phyloP scores from a whole-genome alignment of 257 asterid genomes.

The Solanum clarkiae region DNA sequence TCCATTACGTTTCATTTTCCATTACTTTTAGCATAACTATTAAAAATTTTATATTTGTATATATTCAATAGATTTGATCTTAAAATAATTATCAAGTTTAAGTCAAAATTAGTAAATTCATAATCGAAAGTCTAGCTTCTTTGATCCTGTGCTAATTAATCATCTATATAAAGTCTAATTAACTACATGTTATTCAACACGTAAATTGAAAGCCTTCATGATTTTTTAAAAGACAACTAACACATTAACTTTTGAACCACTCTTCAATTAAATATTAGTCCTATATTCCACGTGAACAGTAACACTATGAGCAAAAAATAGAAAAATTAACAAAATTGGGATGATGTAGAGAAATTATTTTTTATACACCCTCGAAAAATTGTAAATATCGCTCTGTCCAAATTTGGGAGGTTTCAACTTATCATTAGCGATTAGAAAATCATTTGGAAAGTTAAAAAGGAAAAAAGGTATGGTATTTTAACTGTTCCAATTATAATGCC shows the following conservation, averaged over 20 bases:
- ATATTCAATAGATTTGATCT: not conserved
- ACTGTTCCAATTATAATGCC: not conserved
- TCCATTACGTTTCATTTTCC: not conserved
- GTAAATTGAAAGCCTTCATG: not conserved
- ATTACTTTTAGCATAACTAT: not conserved
- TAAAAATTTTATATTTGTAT: not conserved
- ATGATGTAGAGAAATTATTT: no score
- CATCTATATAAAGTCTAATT: no score
- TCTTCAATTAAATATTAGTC: no score
- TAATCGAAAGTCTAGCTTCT: no score
- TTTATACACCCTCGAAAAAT: not conserved
- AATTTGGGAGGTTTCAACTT: not conserved
- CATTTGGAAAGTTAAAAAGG: not conserved
- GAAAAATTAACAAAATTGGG: no score
- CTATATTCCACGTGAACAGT: no score
- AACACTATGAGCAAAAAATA: no score
- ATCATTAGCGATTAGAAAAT: not conserved
- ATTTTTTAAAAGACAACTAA: not conserved
- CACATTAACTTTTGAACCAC: not conserved
- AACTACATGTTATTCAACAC: not conserved
- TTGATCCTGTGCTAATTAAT: no score
- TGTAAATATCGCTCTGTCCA: fast-evolving
- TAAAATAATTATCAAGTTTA: not conserved
- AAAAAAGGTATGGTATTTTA: not conserved
- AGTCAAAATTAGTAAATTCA: no score